Conservation (phyloP, 257 asterid genomes). For the Nemophila menziesii region DNA sequence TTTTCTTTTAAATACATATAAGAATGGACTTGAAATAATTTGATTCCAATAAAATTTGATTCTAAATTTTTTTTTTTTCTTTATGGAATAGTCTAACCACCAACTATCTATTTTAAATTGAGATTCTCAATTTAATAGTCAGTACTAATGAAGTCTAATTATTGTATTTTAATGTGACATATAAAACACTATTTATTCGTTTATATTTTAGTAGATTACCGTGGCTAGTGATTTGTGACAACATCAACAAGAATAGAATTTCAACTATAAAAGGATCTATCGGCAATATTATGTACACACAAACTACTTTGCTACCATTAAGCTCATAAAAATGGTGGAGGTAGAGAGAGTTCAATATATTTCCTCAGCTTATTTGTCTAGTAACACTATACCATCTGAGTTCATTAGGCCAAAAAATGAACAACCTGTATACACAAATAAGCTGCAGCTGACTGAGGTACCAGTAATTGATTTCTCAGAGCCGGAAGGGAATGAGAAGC, state of each 20-base stretch:
- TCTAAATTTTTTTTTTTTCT: no score
- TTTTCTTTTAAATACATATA: no score
- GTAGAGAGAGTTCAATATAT: constrained; percentile 25
- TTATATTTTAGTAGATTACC: background rate
- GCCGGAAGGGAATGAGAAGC: constrained; percentile 5
- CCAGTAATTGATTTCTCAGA: constrained; percentile 34
- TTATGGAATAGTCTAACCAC: no score
- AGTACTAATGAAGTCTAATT: no score
- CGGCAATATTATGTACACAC: background rate
- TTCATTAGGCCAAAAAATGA: constrained; percentile 24
- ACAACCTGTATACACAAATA: constrained; percentile 22
- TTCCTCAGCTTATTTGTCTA: constrained; percentile 6
- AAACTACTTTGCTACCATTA: background rate
- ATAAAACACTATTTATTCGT: no score
- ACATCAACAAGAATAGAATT: background rate
- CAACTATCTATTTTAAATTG: no score
- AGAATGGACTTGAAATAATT: no score
- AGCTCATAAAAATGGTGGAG: no score
- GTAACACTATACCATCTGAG: constrained; percentile 20
- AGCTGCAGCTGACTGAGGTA: constrained; percentile 15
- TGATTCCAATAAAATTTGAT: no score
- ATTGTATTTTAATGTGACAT: no score
- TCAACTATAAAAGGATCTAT: background rate
- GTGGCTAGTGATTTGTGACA: background rate
- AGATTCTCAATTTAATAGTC: no score